phyloP scores from a whole-genome alignment of 495 filamentous ascomycete genomes.

The Podospora bellae-mahoneyi region DNA sequence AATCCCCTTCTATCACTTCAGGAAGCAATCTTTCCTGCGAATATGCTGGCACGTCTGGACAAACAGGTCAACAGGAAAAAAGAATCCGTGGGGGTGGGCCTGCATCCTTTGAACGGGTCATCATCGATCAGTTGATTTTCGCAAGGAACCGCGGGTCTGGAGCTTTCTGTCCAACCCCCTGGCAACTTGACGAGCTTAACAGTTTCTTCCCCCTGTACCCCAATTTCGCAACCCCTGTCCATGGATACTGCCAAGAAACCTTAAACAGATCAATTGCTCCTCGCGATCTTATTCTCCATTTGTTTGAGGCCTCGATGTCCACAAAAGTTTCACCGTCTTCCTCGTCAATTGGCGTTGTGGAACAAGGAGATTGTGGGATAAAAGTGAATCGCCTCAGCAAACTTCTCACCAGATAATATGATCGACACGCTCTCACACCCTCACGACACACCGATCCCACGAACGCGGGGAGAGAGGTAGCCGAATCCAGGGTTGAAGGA shows the following conservation, averaged over 20 bases:
- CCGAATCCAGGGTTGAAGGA: background rate
- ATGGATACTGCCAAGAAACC: background rate
- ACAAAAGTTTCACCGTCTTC: background rate
- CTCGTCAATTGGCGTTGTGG: background rate
- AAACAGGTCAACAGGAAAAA: too few species aligned
- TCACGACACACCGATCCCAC: background rate
- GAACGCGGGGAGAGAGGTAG: background rate
- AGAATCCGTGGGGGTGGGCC: too few species aligned
- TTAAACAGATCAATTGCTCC: conserved; percentile 4
- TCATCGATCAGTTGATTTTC: background rate
- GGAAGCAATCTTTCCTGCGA: background rate
- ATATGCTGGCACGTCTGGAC: background rate
- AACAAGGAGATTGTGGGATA: background rate
- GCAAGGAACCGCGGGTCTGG: background rate
- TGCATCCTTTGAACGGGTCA: background rate
- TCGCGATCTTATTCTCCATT: background rate
- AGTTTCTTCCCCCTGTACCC: background rate
- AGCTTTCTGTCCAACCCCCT: background rate
- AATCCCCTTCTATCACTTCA: background rate
- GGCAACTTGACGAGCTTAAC: background rate
- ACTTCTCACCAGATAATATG: background rate
- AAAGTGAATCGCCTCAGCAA: background rate
- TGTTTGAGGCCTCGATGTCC: background rate
- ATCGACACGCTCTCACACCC: background rate
- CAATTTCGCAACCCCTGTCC: background rate